phyloP scores from a whole-genome alignment of 2,329 filamentous ascomycete species.

The Endoconidiophora polonica region DNA sequence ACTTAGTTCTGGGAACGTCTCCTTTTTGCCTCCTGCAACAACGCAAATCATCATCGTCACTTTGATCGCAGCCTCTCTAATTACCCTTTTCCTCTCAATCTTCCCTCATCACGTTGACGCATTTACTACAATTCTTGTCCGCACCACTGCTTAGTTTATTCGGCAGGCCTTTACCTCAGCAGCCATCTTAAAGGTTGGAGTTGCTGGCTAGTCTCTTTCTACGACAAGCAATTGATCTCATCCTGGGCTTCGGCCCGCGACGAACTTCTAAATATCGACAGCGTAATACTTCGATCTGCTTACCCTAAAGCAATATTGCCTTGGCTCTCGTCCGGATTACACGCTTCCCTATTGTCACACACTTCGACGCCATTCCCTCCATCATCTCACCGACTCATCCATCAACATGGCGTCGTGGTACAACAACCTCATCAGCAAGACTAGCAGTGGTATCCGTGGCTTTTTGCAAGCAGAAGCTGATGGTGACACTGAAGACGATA shows the following conservation, averaged over 20 bases:
- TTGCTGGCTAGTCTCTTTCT: no score
- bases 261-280: no score
- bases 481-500: slow-evolving; percentile 72
- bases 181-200: no score
- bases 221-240: no score
- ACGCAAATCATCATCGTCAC: not conserved
- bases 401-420: slow-evolving; percentile 62
- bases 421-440: slow-evolving; percentile 51
- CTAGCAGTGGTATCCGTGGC: slow-evolving; percentile 51
- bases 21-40: not conserved
- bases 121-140: not conserved
- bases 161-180: not conserved
- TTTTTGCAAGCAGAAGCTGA: slow-evolving; percentile 50
- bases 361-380: not conserved
- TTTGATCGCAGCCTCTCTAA: not conserved
- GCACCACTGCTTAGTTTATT: not conserved
- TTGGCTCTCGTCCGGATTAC: not conserved
- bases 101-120: not conserved
- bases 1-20: not conserved
- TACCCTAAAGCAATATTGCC: not conserved
- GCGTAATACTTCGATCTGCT: no score
- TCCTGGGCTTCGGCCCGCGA: no score
- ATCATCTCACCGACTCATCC: slow-evolving; percentile 2
- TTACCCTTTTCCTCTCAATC: not conserved
- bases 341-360: not conserved